These are phyloP conservation scores for Ogataea paraovalis DNA, from an alignment of 805 yeast genomes.

Conservation along the genomic window DNA sequence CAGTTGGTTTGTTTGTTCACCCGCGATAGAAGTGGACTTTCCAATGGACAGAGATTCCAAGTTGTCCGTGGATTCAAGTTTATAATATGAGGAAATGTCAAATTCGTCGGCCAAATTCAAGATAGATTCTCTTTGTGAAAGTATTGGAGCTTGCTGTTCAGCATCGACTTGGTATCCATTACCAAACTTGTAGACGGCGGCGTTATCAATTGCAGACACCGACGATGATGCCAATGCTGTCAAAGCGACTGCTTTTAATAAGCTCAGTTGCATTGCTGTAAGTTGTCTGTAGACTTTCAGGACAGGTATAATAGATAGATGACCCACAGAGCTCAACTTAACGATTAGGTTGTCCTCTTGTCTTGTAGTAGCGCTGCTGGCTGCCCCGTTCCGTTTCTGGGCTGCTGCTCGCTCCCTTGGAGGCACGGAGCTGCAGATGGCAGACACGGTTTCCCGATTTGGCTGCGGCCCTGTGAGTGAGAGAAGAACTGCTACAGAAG, in stretches of 20 bases:
- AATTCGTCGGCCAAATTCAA: conserved; percentile 44
- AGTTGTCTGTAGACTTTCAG: too few relatives aligned
- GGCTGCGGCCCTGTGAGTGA: too few relatives aligned
- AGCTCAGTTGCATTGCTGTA: conserved; percentile 6
- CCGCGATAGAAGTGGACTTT: conserved; percentile 8
- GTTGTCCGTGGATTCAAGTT: conserved; percentile 30
- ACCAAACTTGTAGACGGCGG: conserved; percentile 25
- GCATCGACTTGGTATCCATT: conserved; percentile 1
- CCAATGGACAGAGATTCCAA: conserved; percentile 18
- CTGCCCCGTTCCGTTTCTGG: background rate
- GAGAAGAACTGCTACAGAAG: too few relatives aligned
- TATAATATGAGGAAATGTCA: conserved; percentile 36
- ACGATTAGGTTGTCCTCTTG: background rate
- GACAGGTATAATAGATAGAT: too few relatives aligned
- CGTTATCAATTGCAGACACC: conserved; percentile 20
- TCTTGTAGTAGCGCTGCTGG: background rate
- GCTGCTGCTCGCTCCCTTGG: background rate
- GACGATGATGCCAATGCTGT: conserved; percentile 6
- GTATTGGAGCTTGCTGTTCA: conserved; percentile 5
- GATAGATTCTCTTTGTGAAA: conserved; percentile 33
- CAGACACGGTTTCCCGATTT: background rate
- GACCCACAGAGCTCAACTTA: too few relatives aligned
- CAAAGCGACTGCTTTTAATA: conserved; percentile 3
- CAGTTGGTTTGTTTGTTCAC: conserved; percentile 28
- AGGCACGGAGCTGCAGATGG: background rate